Evolutionary conservation across 805 yeast genomes (phyloP).

Genomic region (Suhomyces xylopsoci): DNA sequence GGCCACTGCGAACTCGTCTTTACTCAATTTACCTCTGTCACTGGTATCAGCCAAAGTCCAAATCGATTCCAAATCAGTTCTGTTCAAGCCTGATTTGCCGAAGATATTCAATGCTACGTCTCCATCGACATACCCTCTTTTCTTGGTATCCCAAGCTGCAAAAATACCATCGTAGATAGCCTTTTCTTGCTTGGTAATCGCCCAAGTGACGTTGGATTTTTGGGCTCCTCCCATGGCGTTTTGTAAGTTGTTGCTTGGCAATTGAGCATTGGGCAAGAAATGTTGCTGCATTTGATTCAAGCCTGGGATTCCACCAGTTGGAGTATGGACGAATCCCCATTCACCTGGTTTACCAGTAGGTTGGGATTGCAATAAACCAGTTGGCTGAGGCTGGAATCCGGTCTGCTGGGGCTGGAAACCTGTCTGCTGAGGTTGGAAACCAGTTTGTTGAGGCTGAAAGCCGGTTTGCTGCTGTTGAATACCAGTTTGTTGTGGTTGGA

Average conservation of each 20-base stretch:
- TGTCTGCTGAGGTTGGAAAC: slow-evolving; percentile 18
- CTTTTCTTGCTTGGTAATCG: slow-evolving; percentile 86
- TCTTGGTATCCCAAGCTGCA: slow-evolving; percentile 75
- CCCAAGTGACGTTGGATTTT: slow-evolving; percentile 65
- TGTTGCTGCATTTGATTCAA: slow-evolving; percentile 63
- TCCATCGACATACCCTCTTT: slow-evolving; percentile 72
- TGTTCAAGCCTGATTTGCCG: slow-evolving; percentile 83
- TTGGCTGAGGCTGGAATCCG: slow-evolving; percentile 40
- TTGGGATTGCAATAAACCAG: slow-evolving; percentile 47
- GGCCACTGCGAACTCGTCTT: slow-evolving; percentile 92
- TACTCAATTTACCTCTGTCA: slow-evolving; percentile 77
- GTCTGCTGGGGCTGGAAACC: slow-evolving; percentile 24
- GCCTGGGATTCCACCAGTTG: slow-evolving; percentile 71
- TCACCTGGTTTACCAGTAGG: slow-evolving; percentile 71
- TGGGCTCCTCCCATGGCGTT: slow-evolving; percentile 41
- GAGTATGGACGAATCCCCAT: slow-evolving; percentile 73
- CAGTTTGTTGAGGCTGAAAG: slow-evolving; percentile 22
- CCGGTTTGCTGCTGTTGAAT: slow-evolving; percentile 33
- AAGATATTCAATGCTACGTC: slow-evolving; percentile 80
- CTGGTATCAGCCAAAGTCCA: slow-evolving; percentile 88
- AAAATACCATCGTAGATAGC: slow-evolving; percentile 82
- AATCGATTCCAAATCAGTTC: slow-evolving; percentile 82
- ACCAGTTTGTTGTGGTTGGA: slow-evolving; percentile 44
- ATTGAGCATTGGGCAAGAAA: slow-evolving; percentile 54
- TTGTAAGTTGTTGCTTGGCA: slow-evolving; percentile 37